phyloP scores from a whole-genome alignment of 371 early-diverging fungal genomes.

The Conidiobolus incongruus region DNA sequence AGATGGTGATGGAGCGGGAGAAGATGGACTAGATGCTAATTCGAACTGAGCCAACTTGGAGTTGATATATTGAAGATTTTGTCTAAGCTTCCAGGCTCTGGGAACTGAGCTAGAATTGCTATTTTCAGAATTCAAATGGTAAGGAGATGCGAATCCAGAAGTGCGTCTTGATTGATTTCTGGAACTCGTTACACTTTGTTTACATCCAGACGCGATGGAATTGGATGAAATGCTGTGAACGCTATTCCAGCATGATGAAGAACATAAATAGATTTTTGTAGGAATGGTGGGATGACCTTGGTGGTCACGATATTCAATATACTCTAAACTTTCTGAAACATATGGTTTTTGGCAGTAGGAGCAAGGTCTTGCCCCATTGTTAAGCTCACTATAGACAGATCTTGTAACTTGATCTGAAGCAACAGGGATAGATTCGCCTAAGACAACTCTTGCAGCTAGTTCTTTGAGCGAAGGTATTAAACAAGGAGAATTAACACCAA shows the following conservation, averaged over 20 bases:
- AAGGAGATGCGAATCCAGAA: no score
- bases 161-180: no score
- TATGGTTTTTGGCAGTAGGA: conserved; percentile 21
- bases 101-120: no score
- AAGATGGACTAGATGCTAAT: no score
- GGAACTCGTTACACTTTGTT: no score
- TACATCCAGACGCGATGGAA: no score
- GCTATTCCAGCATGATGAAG: neutral
- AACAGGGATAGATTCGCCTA: conserved; percentile 9
- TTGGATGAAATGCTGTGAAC: no score
- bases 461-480: conserved; percentile 18
- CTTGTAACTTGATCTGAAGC: conserved; percentile 3
- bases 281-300: conserved; percentile 3
- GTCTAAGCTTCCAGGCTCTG: no score
- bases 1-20: no score
- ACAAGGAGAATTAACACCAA: neutral
- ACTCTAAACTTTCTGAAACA: conserved; percentile 34
- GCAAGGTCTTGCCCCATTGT: conserved; percentile 15
- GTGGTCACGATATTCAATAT: neutral
- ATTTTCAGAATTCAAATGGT: no score
- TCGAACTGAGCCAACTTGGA: no score
- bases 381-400: neutral
- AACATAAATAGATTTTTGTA: conserved; percentile 1
- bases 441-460: conserved; percentile 9
- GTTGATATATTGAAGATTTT: no score